Base-by-base conservation (phyloP, 2,329 filamentous ascomycete species). In the Fusarium tanahbumbuense region DNA sequence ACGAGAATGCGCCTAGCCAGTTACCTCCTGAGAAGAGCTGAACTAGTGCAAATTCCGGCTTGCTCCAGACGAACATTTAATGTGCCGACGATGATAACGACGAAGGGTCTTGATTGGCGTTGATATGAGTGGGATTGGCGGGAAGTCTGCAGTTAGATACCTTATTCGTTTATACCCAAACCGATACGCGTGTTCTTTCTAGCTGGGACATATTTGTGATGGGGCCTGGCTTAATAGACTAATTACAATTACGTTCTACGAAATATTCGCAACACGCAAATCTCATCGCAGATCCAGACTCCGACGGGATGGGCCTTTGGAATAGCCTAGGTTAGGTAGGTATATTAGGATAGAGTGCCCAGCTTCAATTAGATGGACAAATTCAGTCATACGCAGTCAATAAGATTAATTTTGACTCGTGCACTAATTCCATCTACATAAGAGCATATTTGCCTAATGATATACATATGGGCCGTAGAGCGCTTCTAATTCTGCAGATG, bases 1-100 rank as follows among this genome's bases (percentile, higher is more conserved):
- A 88, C 59, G 87, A 88, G 76, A 88, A 89, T 73, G 86, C 82
- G 40, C 87, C 87, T 1, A 87, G 85, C 50, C 82, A 83, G 48
- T 81, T 86, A 67, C 82, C 82, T 5, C 76, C 78, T 23, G 79
- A 79, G 62, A 85, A 84, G 77, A 78, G 69, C 20, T 82, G 61
- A 77, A 25, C 25, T 30, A 32, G 18, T 22, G 4, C 20, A 53
- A 37, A 46, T 8, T 37, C 28, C 25, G 34, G 40, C 5, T 50
- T 63, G 32, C 48, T 50, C 9, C 48, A 27, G 44, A 56, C 30
- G 47, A 56, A 34, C 44, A 47, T 50, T 32, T 67, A 60, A 57
- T 59, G 56, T 56, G 46, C 48, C 44, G 60, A 70, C 50, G 48
- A 62, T 63, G 40, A 64, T 69, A 50, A 70, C 25, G 46, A 64